A percentile compares a stretch with the other conserved stretches of the same genome.
phyloP scores from a whole-genome alignment of 306 rosid species.

The Abrus pulchellus region DNA sequence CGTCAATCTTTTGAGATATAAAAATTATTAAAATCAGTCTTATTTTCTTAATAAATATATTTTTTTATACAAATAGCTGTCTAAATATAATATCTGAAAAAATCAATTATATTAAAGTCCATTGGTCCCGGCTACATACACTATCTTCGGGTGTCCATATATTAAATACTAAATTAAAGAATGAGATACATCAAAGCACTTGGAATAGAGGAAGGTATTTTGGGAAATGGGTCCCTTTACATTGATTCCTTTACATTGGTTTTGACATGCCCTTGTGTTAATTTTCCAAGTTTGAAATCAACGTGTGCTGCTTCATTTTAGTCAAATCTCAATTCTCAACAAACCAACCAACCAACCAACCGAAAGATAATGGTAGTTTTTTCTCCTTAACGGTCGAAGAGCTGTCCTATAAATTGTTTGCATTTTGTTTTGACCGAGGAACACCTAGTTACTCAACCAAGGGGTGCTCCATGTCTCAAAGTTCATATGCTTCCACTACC shows the following conservation, averaged over 20 bases:
- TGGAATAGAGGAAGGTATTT: background rate
- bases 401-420: slow-evolving; percentile 9
- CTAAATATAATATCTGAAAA: too few relatives aligned
- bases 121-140: too few relatives aligned
- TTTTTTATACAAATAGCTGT: too few relatives aligned
- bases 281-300: slow-evolving; percentile 44
- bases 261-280: background rate
- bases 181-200: too few relatives aligned
- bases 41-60: too few relatives aligned
- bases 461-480: background rate
- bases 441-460: background rate
- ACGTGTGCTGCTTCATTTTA: slow-evolving; percentile 17
- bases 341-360: slow-evolving; percentile 52
- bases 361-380: slow-evolving; percentile 47
- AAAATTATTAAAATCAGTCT: too few relatives aligned
- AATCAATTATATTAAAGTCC: too few relatives aligned
- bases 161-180: too few relatives aligned
- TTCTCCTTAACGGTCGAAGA: slow-evolving; percentile 45
- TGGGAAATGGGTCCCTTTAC: slow-evolving; percentile 39
- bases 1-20: too few relatives aligned
- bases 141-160: too few relatives aligned
- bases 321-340: slow-evolving; percentile 38
- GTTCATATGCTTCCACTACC: slow-evolving; percentile 3
- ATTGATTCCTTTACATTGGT: slow-evolving; percentile 26
- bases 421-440: slow-evolving; percentile 40